Base-by-base conservation (phyloP, 2,329 filamentous ascomycete species). In the Colletotrichum navitas region DNA sequence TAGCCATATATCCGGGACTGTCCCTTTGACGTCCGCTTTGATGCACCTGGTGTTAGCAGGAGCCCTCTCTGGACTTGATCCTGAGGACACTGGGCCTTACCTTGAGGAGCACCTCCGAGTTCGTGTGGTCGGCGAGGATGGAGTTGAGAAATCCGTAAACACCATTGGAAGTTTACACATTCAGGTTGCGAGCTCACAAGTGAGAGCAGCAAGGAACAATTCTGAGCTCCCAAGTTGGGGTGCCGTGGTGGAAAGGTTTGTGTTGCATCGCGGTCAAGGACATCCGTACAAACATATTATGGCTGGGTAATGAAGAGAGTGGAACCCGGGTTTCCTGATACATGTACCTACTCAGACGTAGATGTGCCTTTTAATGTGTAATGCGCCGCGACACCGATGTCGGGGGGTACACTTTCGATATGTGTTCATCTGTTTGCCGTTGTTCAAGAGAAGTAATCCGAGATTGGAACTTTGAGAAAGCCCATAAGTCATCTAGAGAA, bases 11-110 rank as follows among this genome's bases (percentile, higher is more conserved):
- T 83, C 86, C 1, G 86, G 87, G 1, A 85, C 86, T 0, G 78
- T 88, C 16, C 88, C 88, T 0, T 75, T 90, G 73, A 89, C 88
- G 2, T 81, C 82, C 8, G 82, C 83, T 4, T 76, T 90, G 64
- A 79, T 86, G 73, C 80, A 82, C 58, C 80, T 83, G 76, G 79
- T 87, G 5, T 77, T 77, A 1, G 76, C 75, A 0, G 80, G 81
- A 7, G 75, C 75, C 18, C 71, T 88, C n/a, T 62, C 74, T 1
- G 78, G 81, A 72, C 76, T 88, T 26, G 79, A 81, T 2, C 76
- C 80, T 0, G 74, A 74, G 0, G 79, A 78, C 10, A 80, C 84
- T 3, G 78, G 80, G 47, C 82, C 84, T 1, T 86, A 84, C 71
- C 79, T 89, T n/a, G 75, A 75, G 32, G 68, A 79, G 5, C 74